Percentiles rank a stretch among this genome's conserved stretches.
Evolutionary conservation across 495 filamentous ascomycete species (phyloP).

Genomic region (Aspergillus cristatus): DNA sequence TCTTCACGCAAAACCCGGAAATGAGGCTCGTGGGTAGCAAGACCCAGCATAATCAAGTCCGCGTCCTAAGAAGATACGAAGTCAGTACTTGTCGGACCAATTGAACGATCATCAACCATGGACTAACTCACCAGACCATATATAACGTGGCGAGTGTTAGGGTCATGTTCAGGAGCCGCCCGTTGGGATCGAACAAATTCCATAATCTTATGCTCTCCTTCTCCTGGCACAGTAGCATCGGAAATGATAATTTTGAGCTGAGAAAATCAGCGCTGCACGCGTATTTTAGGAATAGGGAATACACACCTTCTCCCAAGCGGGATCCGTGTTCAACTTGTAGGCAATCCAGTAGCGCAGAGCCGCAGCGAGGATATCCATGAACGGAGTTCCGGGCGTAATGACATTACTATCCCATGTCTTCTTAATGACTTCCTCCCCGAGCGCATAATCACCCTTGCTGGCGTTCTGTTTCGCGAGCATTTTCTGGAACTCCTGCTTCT

Average conservation of each 20-base stretch:
- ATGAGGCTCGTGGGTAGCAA: slow-evolving; percentile 94
- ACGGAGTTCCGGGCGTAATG: slow-evolving; percentile 95
- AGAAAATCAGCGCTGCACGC: slow-evolving; percentile 13
- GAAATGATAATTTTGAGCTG: slow-evolving; percentile 94
- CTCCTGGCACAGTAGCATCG: slow-evolving; percentile 92
- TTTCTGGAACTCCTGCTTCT: slow-evolving; percentile 77
- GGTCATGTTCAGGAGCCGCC: slow-evolving; percentile 80
- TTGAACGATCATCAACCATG: too few relatives aligned
- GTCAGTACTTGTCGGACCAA: slow-evolving; percentile 18
- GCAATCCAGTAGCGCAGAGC: slow-evolving; percentile 91
- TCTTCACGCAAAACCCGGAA: slow-evolving; percentile 97
- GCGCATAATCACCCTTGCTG: slow-evolving; percentile 47
- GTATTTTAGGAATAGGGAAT: neutral
- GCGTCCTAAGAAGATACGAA: slow-evolving; percentile 50
- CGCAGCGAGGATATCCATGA: slow-evolving; percentile 94
- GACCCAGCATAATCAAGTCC: slow-evolving; percentile 96
- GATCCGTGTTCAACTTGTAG: slow-evolving; percentile 95
- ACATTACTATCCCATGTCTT: slow-evolving; percentile 97
- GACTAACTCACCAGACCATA: slow-evolving; percentile 57
- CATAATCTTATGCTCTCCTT: slow-evolving; percentile 99
- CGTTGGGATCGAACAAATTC: slow-evolving; percentile 93
- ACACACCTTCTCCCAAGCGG: slow-evolving; percentile 76
- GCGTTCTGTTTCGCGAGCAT: slow-evolving; percentile 63
- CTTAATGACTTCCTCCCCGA: slow-evolving; percentile 57
- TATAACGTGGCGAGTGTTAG: slow-evolving; percentile 93